Evolutionary conservation across 106 monocot genomes (phyloP).

Genomic region (Agapanthus africanus): DNA sequence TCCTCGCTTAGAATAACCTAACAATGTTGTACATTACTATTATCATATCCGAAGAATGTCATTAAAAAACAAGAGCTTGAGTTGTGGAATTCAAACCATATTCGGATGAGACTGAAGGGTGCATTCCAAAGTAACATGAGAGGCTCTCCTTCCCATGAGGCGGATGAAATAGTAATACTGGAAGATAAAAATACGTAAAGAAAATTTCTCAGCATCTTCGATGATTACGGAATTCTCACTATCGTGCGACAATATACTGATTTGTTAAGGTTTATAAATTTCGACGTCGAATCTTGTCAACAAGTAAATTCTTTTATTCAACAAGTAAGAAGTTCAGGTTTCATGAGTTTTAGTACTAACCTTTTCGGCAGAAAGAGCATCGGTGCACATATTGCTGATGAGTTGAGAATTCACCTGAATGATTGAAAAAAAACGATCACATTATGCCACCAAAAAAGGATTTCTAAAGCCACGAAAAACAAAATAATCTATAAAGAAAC

Average conservation of each 20-base stretch:
- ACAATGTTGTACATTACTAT: not conserved
- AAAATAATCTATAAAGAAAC: not conserved
- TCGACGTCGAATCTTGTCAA: too few relatives aligned
- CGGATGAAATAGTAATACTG: conserved; percentile 90
- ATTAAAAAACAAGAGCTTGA: not conserved
- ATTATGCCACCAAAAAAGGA: too few relatives aligned
- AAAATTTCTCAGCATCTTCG: not conserved
- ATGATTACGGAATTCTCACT: too few relatives aligned
- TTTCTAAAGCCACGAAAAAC: not conserved
- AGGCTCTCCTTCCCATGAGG: conserved; percentile 72
- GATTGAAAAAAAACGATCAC: not conserved
- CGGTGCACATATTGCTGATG: conserved; percentile 62
- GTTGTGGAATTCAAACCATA: conserved; percentile 31
- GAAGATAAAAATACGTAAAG: conserved; percentile 9
- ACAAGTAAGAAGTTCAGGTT: not conserved
- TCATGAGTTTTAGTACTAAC: conserved; percentile 9
- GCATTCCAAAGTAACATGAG: conserved; percentile 82
- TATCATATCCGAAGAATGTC: too few relatives aligned
- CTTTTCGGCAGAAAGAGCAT: conserved; percentile 81
- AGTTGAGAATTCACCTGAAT: conserved; percentile 63
- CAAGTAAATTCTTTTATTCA: too few relatives aligned
- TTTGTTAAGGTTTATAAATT: too few relatives aligned
- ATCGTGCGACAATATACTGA: too few relatives aligned
- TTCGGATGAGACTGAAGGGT: conserved; percentile 75
- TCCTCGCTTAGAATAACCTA: conserved; percentile 72